Base-by-base conservation (phyloP, 331 rosid genomes). In the Pyracantha coccinea region DNA sequence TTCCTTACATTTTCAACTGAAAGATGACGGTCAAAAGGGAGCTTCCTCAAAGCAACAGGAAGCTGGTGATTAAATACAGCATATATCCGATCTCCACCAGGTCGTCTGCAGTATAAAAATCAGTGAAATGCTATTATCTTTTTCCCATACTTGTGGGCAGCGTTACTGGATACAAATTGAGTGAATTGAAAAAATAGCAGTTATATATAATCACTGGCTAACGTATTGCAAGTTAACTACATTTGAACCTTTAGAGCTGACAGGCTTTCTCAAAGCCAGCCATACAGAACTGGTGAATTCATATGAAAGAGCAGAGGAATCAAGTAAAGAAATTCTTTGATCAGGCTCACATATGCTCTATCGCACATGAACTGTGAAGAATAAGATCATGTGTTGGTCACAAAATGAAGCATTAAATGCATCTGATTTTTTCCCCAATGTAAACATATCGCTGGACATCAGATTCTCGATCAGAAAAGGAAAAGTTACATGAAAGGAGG, bases 81-180 rank as follows among this genome's bases (percentile, higher is more conserved):
- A 68, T 81, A 88, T 77, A 93, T 93, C 78, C 89, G 80, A 81
- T 88, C 92, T 8, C 97, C 98, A 52, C 98, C 98, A 67, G 97
- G 90, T 84, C 97, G 88, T 81, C 98, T 93, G 74, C 69, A 77
- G 81, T 75, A 58, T 74, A 28, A 52, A 11, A 50, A 79, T 41
- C 10, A 32, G 23, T 21, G 24, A 44, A 25, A 73, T 25, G 4
- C 25, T 16, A 19, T 10, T 55, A 54, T 10, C 25, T 67, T 13
- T 55, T 27, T 8, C 7, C 31, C 16, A 71, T 24, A 23, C 41
- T 45, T 21, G 47, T 54, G 57, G 61, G 23, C 20, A 11, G 57
- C 6, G 19, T 13, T 20, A 13, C 11, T 55, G 4, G 50, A 24
- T 20, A 44, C 20, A 76, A 16, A 45, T 11, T 9, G 15, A 23